These are phyloP conservation scores for Tolypocladium cylindrosporum DNA, from an alignment of 2,329 filamentous ascomycete genomes.

Conservation along the genomic window DNA sequence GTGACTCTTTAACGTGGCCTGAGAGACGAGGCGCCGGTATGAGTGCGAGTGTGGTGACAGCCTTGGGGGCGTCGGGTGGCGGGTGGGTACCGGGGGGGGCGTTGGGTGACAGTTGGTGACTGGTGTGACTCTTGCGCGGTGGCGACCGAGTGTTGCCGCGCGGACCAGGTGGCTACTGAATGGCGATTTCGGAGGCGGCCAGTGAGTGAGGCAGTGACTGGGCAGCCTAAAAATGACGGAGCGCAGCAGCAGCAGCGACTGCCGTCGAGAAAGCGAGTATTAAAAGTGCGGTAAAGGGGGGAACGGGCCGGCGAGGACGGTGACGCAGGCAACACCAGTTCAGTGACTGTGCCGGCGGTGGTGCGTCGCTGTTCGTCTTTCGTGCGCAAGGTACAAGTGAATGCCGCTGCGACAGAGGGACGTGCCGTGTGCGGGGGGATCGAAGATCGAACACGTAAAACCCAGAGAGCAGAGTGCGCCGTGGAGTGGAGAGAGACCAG, in stretches of 20 bases:
- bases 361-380: background rate
- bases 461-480: conserved; percentile 19
- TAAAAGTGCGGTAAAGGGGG: background rate
- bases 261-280: background rate
- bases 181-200: conserved; percentile 27
- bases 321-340: background rate
- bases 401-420: conserved; percentile 31
- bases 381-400: conserved; percentile 39
- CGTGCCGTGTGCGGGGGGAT: background rate
- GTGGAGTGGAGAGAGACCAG: conserved; percentile 29
- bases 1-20: conserved; percentile 25
- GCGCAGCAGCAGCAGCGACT: background rate
- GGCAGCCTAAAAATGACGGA: conserved; percentile 1
- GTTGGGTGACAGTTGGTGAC: conserved; percentile 5
- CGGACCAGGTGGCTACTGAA: conserved; percentile 19
- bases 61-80: conserved; percentile 8
- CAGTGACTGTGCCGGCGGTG: background rate
- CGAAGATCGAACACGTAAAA: conserved; percentile 5
- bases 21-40: conserved; percentile 18
- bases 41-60: conserved; percentile 9
- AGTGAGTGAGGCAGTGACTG: conserved; percentile 14
- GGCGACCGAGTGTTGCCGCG: conserved; percentile 22
- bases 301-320: background rate
- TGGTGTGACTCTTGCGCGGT: conserved; percentile 28
- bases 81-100: conserved; percentile 13